Conservation (phyloP, 805 yeast species). For the Sugiyamaella mastotermitis region DNA sequence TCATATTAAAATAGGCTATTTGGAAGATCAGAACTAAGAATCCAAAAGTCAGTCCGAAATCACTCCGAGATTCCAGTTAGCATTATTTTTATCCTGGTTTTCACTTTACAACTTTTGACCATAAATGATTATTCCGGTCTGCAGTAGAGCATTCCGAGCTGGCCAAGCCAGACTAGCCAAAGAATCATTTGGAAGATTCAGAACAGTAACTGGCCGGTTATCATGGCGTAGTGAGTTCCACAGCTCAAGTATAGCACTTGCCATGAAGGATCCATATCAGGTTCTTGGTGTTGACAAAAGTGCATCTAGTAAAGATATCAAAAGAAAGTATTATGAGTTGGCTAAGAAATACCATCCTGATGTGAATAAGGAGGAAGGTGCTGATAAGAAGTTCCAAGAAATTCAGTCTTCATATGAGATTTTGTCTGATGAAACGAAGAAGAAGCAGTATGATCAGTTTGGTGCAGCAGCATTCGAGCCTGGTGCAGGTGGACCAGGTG, state of each 20-base stretch:
- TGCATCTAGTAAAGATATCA: slow-evolving; percentile 80
- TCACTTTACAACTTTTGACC: no score
- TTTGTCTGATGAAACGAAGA: slow-evolving; percentile 75
- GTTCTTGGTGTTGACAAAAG: slow-evolving; percentile 67
- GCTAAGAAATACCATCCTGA: slow-evolving; percentile 97
- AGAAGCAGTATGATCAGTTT: slow-evolving; percentile 84
- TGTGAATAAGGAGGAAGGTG: slow-evolving; percentile 83
- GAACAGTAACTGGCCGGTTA: no score
- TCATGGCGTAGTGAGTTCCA: no score
- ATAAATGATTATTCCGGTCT: no score
- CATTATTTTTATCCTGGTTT: no score
- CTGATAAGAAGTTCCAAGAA: slow-evolving; percentile 85
- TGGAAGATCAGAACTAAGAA: no score
- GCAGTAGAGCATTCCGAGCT: no score
- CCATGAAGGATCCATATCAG: slow-evolving; percentile 68
- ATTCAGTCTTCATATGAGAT: slow-evolving; percentile 94
- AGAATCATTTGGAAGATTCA: no score
- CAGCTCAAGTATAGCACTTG: neutral
- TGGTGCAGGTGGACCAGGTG: slow-evolving; percentile 46
- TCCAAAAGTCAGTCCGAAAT: no score
- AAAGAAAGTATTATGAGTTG: slow-evolving; percentile 86
- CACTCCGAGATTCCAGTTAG: no score
- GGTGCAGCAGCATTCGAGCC: slow-evolving; percentile 82
- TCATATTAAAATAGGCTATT: no score
- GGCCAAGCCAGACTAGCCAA: no score